phyloP scores from a whole-genome alignment of 495 filamentous ascomycete species.

The Aspergillus biplanus region DNA sequence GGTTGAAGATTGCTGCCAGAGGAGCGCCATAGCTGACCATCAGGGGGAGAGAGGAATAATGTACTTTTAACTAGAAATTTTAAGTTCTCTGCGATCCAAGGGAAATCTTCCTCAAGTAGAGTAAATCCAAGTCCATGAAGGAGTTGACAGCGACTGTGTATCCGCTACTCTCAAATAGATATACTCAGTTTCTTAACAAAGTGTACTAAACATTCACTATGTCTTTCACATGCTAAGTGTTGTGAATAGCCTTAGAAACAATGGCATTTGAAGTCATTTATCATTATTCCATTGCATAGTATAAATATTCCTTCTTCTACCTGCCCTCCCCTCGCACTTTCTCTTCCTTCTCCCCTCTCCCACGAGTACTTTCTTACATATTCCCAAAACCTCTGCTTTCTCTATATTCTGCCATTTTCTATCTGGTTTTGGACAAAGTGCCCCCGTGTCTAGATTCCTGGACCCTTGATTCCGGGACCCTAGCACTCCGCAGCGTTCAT shows the following conservation, averaged over 20 bases:
- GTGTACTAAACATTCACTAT: neutral
- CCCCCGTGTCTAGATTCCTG: neutral
- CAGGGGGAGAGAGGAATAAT: neutral
- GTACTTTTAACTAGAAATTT: neutral
- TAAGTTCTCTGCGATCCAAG: neutral
- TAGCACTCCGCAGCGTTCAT: too few relatives aligned
- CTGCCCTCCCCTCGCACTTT: neutral
- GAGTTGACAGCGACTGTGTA: neutral
- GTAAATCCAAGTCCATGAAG: slow-evolving; percentile 2
- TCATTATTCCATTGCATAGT: neutral
- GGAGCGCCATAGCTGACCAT: neutral
- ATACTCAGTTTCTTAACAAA: neutral
- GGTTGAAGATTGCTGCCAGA: slow-evolving; percentile 2
- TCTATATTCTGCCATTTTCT: neutral
- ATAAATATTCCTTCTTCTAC: slow-evolving; percentile 3
- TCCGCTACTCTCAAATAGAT: neutral
- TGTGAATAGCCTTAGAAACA: slow-evolving; percentile 1
- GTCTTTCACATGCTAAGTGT: neutral
- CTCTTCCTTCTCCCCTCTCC: neutral
- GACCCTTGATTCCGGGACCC: neutral
- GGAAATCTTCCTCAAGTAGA: slow-evolving; percentile 2
- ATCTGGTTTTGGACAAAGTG: neutral
- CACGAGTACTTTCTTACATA: neutral
- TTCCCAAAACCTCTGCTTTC: neutral
- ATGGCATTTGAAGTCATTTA: neutral